These are phyloP conservation scores for Symbiodinium pilosum DNA, from an alignment of 73 alveolate species.

Conservation along the genomic window DNA sequence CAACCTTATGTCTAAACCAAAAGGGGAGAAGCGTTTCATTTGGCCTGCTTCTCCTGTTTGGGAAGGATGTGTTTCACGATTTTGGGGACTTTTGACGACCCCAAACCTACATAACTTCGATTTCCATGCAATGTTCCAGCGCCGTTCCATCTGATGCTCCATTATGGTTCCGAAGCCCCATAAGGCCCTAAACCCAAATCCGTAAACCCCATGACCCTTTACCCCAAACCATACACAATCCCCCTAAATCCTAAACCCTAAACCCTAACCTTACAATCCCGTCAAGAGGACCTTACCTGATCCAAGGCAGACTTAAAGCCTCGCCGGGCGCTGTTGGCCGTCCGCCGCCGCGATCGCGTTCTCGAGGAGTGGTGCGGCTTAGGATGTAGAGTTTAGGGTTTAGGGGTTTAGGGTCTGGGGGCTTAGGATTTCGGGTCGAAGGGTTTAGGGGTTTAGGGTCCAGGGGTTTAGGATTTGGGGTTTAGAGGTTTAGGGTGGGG, in stretches of 20 bases:
- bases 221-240: background rate
- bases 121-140: too few relatives aligned
- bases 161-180: too few relatives aligned
- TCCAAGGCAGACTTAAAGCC: conserved; percentile 36
- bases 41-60: too few relatives aligned
- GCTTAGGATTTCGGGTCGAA: background rate
- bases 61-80: too few relatives aligned
- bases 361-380: conserved; percentile 29
- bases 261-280: too few relatives aligned
- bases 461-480: background rate
- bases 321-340: conserved; percentile 57
- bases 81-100: too few relatives aligned
- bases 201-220: background rate
- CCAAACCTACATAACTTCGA: too few relatives aligned
- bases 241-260: background rate
- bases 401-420: background rate
- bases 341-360: conserved; percentile 57
- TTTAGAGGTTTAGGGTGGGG: background rate
- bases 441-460: background rate
- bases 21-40: too few relatives aligned
- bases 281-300: background rate
- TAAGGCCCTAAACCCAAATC: too few relatives aligned
- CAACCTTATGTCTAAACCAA: too few relatives aligned
- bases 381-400: background rate
- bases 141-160: too few relatives aligned